These are phyloP conservation scores for Moniliella sp. DNA, from an alignment of 1,284 basidiomycete genomes.

Conservation along the genomic window DNA sequence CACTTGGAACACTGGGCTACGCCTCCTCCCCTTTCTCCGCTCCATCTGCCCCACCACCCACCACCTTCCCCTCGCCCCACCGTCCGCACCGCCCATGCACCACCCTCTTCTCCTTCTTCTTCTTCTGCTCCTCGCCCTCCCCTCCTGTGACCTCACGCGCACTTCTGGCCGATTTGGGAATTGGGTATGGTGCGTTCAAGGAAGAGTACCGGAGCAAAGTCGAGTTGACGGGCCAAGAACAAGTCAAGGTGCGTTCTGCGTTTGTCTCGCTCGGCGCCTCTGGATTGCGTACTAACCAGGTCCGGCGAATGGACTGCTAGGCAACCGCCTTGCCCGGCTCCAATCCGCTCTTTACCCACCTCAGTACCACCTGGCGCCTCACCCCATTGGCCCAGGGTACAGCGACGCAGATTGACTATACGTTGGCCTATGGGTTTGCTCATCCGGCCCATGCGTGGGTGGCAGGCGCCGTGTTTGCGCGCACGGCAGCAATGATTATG, in stretches of 20 bases:
- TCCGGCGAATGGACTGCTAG: constrained; percentile 40
- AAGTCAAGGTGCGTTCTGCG: constrained; percentile 47
- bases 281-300: not conserved
- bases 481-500: constrained; percentile 70
- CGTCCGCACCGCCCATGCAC: not conserved
- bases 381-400: not conserved
- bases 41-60: not conserved
- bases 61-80: not conserved
- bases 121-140: too few relatives aligned
- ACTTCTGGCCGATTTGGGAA: constrained; percentile 54
- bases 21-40: not conserved
- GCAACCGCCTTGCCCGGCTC: constrained; percentile 48
- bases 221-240: constrained; percentile 51
- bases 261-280: constrained; percentile 5
- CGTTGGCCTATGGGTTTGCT: constrained; percentile 58
- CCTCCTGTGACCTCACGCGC: too few relatives aligned
- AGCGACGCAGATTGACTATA: constrained; percentile 19
- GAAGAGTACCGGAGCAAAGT: constrained; percentile 75
- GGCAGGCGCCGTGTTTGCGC: constrained; percentile 60
- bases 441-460: constrained; percentile 65
- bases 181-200: constrained; percentile 65
- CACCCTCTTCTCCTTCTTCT: not conserved
- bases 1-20: not conserved
- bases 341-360: constrained; percentile 62
- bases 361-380: constrained; percentile 32